Conservation (phyloP, 495 filamentous ascomycete species). For the Penicillium steckii region DNA sequence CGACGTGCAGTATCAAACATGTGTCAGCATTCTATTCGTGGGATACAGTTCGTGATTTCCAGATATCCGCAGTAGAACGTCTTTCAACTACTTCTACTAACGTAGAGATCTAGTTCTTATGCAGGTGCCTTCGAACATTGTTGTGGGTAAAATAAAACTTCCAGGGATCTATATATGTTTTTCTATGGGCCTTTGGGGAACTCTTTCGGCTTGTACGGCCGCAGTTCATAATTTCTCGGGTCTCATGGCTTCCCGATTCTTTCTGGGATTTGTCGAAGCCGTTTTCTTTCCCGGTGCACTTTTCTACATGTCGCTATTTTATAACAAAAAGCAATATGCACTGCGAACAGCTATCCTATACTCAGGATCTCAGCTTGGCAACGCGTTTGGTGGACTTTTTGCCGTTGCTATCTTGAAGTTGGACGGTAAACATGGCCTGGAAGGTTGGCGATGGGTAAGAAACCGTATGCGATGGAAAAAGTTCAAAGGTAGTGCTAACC, state of each 20-base stretch:
- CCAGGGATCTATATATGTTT: constrained; percentile 20
- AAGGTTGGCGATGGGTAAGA: constrained; percentile 72
- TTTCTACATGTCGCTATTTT: constrained; percentile 39
- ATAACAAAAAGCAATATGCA: constrained; percentile 42
- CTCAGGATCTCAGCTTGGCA: constrained; percentile 36
- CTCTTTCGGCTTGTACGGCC: constrained; percentile 23
- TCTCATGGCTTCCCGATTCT: constrained; percentile 37
- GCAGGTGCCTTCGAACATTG: constrained; percentile 40
- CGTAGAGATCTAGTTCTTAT: constrained; percentile 23
- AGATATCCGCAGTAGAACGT: neutral
- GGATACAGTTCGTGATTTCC: constrained; percentile 26
- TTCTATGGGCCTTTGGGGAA: constrained; percentile 37
- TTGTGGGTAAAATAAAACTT: constrained; percentile 2
- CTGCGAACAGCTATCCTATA: constrained; percentile 39
- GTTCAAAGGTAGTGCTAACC: neutral
- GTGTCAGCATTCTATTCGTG: constrained; percentile 52
- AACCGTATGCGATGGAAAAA: too few species aligned
- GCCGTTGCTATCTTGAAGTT: constrained; percentile 21
- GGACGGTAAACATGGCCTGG: constrained; percentile 45
- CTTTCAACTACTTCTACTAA: neutral
- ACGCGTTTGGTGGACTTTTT: constrained; percentile 45
- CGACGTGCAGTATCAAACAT: constrained; percentile 45
- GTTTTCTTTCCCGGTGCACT: constrained; percentile 43
- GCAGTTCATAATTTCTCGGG: constrained; percentile 26
- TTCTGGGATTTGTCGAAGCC: constrained; percentile 48